Percentiles rank a stretch among this genome's conserved stretches.
phyloP scores from a whole-genome alignment of 306 rosid genomes.

The Fragaria iinumae region DNA sequence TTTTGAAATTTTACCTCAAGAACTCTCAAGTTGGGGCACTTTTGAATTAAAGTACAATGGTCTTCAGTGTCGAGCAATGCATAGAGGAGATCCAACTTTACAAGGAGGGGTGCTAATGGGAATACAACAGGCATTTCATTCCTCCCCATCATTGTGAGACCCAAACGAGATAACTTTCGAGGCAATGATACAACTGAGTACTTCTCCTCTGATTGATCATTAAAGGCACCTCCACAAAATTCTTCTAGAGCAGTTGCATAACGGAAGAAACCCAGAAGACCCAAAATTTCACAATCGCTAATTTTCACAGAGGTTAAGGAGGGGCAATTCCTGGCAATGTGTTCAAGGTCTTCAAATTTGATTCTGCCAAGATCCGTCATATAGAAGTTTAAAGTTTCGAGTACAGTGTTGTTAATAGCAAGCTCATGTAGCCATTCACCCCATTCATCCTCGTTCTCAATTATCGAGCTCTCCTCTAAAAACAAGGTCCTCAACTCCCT shows the following conservation, averaged over 20 bases:
- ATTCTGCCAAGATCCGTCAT: slow-evolving; percentile 62
- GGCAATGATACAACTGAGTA: slow-evolving; percentile 60
- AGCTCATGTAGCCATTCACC: slow-evolving; percentile 89
- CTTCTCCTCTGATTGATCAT: slow-evolving; percentile 50
- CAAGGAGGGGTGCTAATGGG: slow-evolving; percentile 64
- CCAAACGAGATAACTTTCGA: slow-evolving; percentile 56
- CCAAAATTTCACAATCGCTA: slow-evolving; percentile 69
- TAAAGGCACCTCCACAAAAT: slow-evolving; percentile 86
- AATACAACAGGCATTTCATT: slow-evolving; percentile 72
- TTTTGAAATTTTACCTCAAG: slow-evolving; percentile 60
- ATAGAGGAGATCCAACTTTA: slow-evolving; percentile 81
- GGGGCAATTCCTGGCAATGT: slow-evolving; percentile 71
- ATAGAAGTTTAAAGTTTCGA: slow-evolving; percentile 82
- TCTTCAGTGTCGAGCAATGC: slow-evolving; percentile 88
- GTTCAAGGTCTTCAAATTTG: slow-evolving; percentile 76
- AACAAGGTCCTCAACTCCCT: slow-evolving; percentile 75
- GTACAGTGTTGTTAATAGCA: slow-evolving; percentile 77
- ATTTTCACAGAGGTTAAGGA: slow-evolving; percentile 73
- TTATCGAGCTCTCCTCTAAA: slow-evolving; percentile 76
- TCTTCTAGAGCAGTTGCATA: slow-evolving; percentile 65
- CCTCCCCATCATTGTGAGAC: slow-evolving; percentile 73
- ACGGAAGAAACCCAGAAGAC: slow-evolving; percentile 65
- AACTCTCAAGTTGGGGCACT: slow-evolving; percentile 83
- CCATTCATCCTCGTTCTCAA: slow-evolving; percentile 72
- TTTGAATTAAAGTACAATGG: slow-evolving; percentile 76